A percentile compares a stretch with the other conserved stretches of the same genome.
Conservation (phyloP, 176 grass and related monocot genomes). For the Carex myosuroides region DNA sequence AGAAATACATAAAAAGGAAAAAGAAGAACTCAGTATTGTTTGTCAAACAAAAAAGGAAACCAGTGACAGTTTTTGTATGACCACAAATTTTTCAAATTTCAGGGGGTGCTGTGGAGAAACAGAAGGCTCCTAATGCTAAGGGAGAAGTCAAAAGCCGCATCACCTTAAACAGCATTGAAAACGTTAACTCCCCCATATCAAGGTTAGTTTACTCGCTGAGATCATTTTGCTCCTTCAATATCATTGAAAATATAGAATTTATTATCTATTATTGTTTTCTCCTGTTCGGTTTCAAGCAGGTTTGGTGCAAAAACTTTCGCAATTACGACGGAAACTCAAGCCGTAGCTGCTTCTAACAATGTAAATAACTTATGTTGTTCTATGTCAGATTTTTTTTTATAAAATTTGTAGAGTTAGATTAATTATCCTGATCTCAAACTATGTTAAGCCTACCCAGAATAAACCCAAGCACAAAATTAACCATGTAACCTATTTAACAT, state of each 20-base stretch:
- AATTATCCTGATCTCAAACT: not conserved
- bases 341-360: conserved; percentile 27
- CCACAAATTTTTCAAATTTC: not conserved
- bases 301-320: conserved; percentile 49
- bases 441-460: too few relatives aligned
- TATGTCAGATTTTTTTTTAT: not conserved
- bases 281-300: conserved; percentile 11
- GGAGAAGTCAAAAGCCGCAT: conserved; percentile 37
- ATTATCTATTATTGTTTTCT: not conserved
- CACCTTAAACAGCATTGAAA: conserved; percentile 47
- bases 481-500: not conserved
- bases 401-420: not conserved
- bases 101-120: conserved; percentile 32
- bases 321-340: conserved; percentile 38
- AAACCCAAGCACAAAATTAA: not conserved
- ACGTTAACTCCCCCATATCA: conserved; percentile 8
- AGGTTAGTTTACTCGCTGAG: conserved; percentile 12
- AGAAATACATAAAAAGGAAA: not conserved
- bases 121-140: conserved; percentile 29
- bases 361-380: conserved; percentile 13
- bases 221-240: not conserved
- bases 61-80: too few relatives aligned
- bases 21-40: not conserved
- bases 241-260: not conserved
- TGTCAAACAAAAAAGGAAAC: not conserved